Base-by-base conservation (phyloP, 176 grass and related monocot genomes). In the Zoysia pacifica region DNA sequence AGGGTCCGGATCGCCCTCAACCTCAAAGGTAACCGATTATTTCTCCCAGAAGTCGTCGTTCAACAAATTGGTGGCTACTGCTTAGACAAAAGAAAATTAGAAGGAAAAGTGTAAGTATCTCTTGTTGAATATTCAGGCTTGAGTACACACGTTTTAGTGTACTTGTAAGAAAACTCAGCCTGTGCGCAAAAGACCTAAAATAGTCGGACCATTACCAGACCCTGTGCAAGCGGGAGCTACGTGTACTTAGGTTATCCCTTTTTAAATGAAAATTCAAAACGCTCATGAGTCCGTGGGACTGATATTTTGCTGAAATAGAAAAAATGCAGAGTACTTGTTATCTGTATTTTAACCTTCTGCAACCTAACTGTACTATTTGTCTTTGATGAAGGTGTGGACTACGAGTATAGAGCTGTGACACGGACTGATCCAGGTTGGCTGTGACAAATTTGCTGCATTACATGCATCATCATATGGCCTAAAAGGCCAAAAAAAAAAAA, bases 381-480 rank as follows among this genome's bases (percentile, higher is more conserved):
- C 20, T 83, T 3, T 76, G 41, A 87, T 65, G 53, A 79, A 94
- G 94, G 91, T 55, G 72, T 97, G 48, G 89, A 92, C 28, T 97
- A 97, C 61, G 94, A 92, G 89, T 97, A 97, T 87, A 92, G 85
- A 77, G 82, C 91, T n/a, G 91, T 97, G 65, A 65, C 80, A 46
- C 48, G 91, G 49, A 69, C 11, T 55, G 73, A 90, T 92, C 52
- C 83, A 86, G 87, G 94, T 97, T 64, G 16, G 54, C 9, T 16
- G 19, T 79, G 16, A 16, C 9, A 46, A 13, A 73, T 15, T 2
- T 56, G 11, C 0, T 72, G 1, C 66, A 44, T 76, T 20, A 51
- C 2, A 65, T 2, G 7, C 13, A 11, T 61, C 7, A 9, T 43
- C 40, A 69, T 49, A 46, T 35, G 52, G 6, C 1, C 9, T 55